Evolutionary conservation across 768 basidiomycete genomes (phyloP), one percentile per base, ranked within the genome.

Genomic region (Pleurotus tuber-regium): DNA sequence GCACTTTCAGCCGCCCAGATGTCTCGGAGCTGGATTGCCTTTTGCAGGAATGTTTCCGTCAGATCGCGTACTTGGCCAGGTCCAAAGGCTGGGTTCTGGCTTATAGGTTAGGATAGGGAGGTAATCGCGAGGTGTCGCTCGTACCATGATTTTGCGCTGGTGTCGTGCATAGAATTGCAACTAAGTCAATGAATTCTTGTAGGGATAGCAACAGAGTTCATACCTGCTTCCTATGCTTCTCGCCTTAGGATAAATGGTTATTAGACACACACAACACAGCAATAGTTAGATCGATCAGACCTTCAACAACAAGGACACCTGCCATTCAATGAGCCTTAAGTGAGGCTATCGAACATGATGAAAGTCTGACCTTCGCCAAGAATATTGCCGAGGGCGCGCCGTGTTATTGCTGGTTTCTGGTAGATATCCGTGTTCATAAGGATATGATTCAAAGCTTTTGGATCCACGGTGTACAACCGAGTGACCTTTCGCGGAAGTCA

Each of bases 371-470:
- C 63, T 46, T 40, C 52, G 1, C 63, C 63, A 1, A 78, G 57
- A 14, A 76, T 46, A 16, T 56, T 56, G 0, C 54, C 46, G 7
- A 78, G 58, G 21, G 25, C 55, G 14, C 52, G 57, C n/a, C 70
- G 61, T 6, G 57, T 31, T 0, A 56, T 43, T 4, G 66, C 62
- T 0, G 77, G 67, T 58, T 81, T 83, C 38, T 71, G 70, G 33
- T 76, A 80, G 29, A 66, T 63, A 11, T 69, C 61, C 12, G 65
- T 60, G 51, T 81, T 74, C 4, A 64, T 63, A 8, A 84, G 65
- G 51, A 85, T 70, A 54, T 83, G 74, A 14, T 71, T 66, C 26
- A 84, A 21, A 2, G 79, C 81, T 2, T 70, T 67, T 0, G 75
- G 65, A 54, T 84, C 83, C 31, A 68, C 52, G 0, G 80, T 80